phyloP scores from a whole-genome alignment of 106 monocot species.

The Narthecium ossifragum region DNA sequence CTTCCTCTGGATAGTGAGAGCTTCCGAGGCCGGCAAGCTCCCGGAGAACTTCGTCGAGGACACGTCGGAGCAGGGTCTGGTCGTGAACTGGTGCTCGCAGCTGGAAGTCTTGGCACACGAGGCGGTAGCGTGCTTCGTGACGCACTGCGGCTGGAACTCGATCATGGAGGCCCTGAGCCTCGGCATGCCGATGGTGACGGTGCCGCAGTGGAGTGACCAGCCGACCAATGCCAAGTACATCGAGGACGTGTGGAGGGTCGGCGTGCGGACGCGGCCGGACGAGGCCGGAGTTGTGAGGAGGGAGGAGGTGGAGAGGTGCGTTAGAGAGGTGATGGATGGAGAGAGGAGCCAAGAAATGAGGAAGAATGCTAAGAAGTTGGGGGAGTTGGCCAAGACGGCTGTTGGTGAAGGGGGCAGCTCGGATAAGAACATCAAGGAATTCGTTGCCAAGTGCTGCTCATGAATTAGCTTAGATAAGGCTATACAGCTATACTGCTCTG shows the following conservation, averaged over 20 bases:
- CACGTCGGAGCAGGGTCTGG: slow-evolving; percentile 12
- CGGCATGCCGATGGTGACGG: slow-evolving; percentile 42
- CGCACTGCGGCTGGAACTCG: slow-evolving; percentile 80
- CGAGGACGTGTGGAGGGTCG: slow-evolving; percentile 44
- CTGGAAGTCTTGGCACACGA: slow-evolving; percentile 33
- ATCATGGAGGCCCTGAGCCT: slow-evolving; percentile 37
- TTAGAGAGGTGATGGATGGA: slow-evolving; percentile 55
- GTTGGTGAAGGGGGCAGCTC: slow-evolving; percentile 54
- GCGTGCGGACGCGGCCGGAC: slow-evolving; percentile 28
- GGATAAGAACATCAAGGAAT: slow-evolving; percentile 24
- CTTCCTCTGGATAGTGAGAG: slow-evolving; percentile 50
- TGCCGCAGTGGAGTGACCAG: slow-evolving; percentile 73
- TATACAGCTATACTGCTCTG: no score
- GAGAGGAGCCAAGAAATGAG: slow-evolving; percentile 25
- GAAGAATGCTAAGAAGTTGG: slow-evolving; percentile 40
- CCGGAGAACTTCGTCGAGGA: slow-evolving; percentile 1
- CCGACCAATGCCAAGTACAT: slow-evolving; percentile 53
- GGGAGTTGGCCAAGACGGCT: slow-evolving; percentile 27
- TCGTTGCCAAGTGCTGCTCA: slow-evolving; percentile 28
- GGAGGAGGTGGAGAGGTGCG: slow-evolving; percentile 43
- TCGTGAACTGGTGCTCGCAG: slow-evolving; percentile 43
- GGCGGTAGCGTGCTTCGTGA: slow-evolving; percentile 53
- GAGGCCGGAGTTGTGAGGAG: slow-evolving; percentile 14
- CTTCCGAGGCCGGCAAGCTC: not conserved
- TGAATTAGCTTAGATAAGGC: no score